phyloP scores from a whole-genome alignment of 768 basidiomycete species.

The Rhodosporidiobolus odoratus region DNA sequence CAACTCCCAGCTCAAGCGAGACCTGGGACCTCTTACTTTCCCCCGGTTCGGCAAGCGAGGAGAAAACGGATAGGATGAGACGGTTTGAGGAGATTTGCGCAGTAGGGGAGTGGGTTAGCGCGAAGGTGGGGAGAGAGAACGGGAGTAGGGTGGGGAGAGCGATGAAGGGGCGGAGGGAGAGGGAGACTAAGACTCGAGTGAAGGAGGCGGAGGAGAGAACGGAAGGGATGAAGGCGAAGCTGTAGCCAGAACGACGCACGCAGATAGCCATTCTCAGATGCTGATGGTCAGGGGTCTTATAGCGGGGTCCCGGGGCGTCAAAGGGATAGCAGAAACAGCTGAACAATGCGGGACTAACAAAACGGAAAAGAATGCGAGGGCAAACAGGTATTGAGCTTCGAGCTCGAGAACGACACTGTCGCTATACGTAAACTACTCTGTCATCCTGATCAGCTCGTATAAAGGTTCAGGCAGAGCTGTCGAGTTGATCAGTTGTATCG shows the following conservation, averaged over 20 bases:
- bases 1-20: not conserved
- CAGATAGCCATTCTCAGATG: too few species aligned
- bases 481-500: too few species aligned
- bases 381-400: too few species aligned
- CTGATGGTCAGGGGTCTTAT: too few species aligned
- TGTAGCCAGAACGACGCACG: not conserved
- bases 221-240: slow-evolving; percentile 17
- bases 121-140: slow-evolving; percentile 27
- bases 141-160: slow-evolving; percentile 32
- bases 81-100: slow-evolving; percentile 24
- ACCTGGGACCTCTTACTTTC: not conserved
- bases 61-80: not conserved
- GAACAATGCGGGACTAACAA: too few species aligned
- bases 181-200: slow-evolving; percentile 1
- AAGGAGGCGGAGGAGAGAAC: slow-evolving; percentile 4
- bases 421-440: too few species aligned
- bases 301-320: too few species aligned
- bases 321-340: too few species aligned
- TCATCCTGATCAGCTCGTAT: too few species aligned
- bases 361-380: too few species aligned
- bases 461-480: too few species aligned
- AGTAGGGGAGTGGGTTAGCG: slow-evolving; percentile 29
- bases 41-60: not conserved
- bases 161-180: slow-evolving; percentile 8
- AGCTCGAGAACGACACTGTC: too few species aligned